Evolutionary conservation across 495 filamentous ascomycete species (phyloP), one percentile per base, ranked within the genome.

Genomic region (Cercophora samala): DNA sequence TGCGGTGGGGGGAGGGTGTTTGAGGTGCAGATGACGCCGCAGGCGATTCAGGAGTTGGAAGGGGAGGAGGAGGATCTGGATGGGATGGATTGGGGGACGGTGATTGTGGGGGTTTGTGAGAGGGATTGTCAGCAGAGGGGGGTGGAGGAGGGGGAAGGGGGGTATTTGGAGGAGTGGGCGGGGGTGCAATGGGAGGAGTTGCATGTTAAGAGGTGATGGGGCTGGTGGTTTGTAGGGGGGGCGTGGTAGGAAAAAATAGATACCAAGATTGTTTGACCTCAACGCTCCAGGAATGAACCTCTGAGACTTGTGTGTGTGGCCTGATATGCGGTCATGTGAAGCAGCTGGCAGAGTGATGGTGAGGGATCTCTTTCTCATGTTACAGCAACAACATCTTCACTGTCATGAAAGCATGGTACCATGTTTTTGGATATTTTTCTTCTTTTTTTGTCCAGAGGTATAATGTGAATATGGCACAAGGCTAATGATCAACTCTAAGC

Each of bases 61-160:
- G 87, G 82, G 5, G 91, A 91, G 4, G 88, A 92, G 65, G 80
- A 46, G 37, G 86, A 87, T 15, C 74, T 97, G 63, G 92, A 94
- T 52, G 95, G 96, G 0, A 97, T 99, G 95, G 95, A 99, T 71
- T 99, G 95, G 95, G 96, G 96, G 0, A 97, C 91, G 17, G 83
- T 99, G n/a, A 86, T 98, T 56, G 75, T 97, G n/a, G 92, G 87
- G 0, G 93, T 96, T 22, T 99, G 95, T 69, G 76, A 73, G 72
- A 75, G 51, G 70, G 70, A 72, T 68, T 79, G 69, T 70, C 73
- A 67, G 72, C 69, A 67, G 70, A 67, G 66, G 63, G 77, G 68
- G 53, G 69, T 65, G 25, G 68, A 8, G 46, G 73, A 8, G 18
- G 74, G 66, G 25, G 70, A 72, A 72, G 74, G 69, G 29, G 75